Conservation (phyloP, 129 eudicot genomes). For the Erigeron canadensis region DNA sequence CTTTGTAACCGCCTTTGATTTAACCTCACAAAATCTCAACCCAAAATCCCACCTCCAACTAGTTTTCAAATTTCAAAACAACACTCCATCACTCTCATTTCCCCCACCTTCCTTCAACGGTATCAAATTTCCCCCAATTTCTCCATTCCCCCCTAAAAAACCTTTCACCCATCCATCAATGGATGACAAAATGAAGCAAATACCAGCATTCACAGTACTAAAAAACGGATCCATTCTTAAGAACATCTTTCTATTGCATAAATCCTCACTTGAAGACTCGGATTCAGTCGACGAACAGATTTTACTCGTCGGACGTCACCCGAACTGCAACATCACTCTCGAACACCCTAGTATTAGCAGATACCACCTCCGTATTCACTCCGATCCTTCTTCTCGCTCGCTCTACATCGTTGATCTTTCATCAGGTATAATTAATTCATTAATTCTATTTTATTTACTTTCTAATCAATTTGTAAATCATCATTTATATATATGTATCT, state of each 20-base stretch:
- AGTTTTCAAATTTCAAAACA: background rate
- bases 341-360: constrained; percentile 98
- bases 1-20: too few relatives aligned
- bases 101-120: background rate
- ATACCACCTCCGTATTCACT: constrained; percentile 84
- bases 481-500: too few relatives aligned
- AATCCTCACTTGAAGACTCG: constrained; percentile 24
- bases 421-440: constrained; percentile 49
- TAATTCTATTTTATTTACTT: background rate
- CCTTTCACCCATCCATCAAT: too few relatives aligned
- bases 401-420: constrained; percentile 68
- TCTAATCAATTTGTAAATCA: background rate
- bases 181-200: constrained; percentile 35
- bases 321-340: constrained; percentile 68
- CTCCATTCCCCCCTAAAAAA: too few relatives aligned
- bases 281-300: constrained; percentile 35
- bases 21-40: too few relatives aligned
- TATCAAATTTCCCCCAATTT: too few relatives aligned
- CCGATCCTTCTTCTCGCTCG: constrained; percentile 43
- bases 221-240: constrained; percentile 81
- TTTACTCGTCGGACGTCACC: constrained; percentile 82
- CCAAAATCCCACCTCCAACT: too few relatives aligned
- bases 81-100: constrained; percentile 38
- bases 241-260: constrained; percentile 75
- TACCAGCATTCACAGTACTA: constrained; percentile 75